Conservation (phyloP, 768 basidiomycete genomes). For the Lentinula aciculospora region DNA sequence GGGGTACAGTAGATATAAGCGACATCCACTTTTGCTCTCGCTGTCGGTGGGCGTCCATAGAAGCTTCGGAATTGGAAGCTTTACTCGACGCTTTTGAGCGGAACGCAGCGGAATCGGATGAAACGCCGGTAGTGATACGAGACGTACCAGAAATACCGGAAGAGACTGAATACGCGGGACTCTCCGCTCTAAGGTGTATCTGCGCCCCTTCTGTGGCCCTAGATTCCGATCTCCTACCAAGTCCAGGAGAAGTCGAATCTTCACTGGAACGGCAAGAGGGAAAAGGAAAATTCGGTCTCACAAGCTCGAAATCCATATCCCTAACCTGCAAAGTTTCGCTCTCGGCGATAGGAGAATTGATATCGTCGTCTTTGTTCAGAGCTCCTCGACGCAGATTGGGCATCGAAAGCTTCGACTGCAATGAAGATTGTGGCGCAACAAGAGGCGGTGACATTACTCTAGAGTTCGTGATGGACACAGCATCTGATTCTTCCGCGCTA, state of each 20-base stretch:
- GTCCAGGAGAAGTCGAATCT: conserved; percentile 41
- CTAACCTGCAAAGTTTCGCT: conserved; percentile 68
- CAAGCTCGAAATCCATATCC: conserved; percentile 78
- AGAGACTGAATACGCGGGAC: conserved; percentile 36
- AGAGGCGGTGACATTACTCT: conserved; percentile 29
- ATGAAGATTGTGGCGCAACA: conserved; percentile 31
- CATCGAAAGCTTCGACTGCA: conserved; percentile 63
- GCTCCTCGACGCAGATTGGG: conserved; percentile 52
- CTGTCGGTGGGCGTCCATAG: conserved; percentile 63
- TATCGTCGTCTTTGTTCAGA: conserved; percentile 26
- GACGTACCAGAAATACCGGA: conserved; percentile 21
- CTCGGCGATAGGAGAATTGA: conserved; percentile 18
- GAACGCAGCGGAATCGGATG: conserved; percentile 18
- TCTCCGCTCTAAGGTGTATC: conserved; percentile 29
- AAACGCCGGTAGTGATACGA: conserved; percentile 18
- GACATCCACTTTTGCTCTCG: conserved; percentile 77
- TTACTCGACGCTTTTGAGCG: conserved; percentile 8
- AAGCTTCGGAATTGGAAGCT: conserved; percentile 27
- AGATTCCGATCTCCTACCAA: conserved; percentile 25
- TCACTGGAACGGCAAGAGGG: conserved; percentile 44
- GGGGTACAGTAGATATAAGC: conserved; percentile 46
- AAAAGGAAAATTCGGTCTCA: conserved; percentile 49
- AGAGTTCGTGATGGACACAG: conserved; percentile 26
- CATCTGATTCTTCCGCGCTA: conserved; percentile 8
- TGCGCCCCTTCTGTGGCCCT: conserved; percentile 5